phyloP scores from a whole-genome alignment of 306 rosid species.

The Sindora glabra region DNA sequence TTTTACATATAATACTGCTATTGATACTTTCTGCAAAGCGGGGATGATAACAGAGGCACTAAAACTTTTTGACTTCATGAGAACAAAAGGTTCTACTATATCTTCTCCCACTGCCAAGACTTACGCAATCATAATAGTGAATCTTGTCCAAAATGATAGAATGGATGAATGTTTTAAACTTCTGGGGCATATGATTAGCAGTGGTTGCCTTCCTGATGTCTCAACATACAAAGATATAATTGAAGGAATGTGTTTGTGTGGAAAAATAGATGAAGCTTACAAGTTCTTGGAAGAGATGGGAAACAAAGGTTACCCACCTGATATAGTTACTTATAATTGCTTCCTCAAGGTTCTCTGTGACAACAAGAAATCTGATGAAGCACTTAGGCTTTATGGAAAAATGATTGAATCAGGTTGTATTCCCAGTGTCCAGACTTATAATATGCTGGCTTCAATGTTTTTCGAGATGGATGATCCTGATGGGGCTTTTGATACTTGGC shows the following conservation, averaged over 20 bases:
- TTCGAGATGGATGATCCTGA: conserved; percentile 61
- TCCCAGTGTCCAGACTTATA: conserved; percentile 82
- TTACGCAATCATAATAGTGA: conserved; percentile 68
- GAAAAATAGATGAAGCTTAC: conserved; percentile 68
- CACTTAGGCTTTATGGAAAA: conserved; percentile 48
- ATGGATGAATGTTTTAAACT: conserved; percentile 65
- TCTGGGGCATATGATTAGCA: conserved; percentile 58
- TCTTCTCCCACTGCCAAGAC: conserved; percentile 84
- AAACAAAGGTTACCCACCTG: conserved; percentile 85
- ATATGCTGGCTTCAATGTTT: conserved; percentile 81
- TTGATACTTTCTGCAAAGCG: conserved; percentile 67
- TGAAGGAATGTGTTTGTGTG: conserved; percentile 84
- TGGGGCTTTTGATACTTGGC: conserved; percentile 80
- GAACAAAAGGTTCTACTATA: conserved; percentile 62
- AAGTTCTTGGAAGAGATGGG: conserved; percentile 89
- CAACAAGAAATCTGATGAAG: conserved; percentile 64
- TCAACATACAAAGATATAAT: conserved; percentile 75
- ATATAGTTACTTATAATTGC: conserved; percentile 83
- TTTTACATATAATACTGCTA: conserved; percentile 76
- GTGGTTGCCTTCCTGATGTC: conserved; percentile 90
- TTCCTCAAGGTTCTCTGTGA: conserved; percentile 84
- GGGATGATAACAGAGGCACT: conserved; percentile 71
- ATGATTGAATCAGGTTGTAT: conserved; percentile 61
- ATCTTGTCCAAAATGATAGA: conserved; percentile 58
- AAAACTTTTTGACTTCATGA: conserved; percentile 81